A percentile compares a stretch with the other conserved stretches of the same genome.
phyloP scores from a whole-genome alignment of 371 early-diverging fungal species.

The Thermomucor indicae-seudaticae region DNA sequence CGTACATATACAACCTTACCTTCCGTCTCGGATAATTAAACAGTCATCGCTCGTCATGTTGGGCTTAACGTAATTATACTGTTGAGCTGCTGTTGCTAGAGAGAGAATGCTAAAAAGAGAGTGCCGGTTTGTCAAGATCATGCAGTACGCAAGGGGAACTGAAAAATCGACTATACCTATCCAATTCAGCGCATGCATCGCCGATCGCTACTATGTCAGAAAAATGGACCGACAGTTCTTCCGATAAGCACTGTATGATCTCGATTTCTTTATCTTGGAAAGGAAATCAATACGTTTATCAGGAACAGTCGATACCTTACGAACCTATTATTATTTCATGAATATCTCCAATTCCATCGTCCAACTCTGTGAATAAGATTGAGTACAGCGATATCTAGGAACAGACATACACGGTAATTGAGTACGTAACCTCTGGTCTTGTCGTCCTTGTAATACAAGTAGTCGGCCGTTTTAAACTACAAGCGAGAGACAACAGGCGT shows the following conservation, averaged over 20 bases:
- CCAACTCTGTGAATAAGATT: constrained; percentile 48
- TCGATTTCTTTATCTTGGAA: constrained; percentile 67
- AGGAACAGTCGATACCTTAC: constrained; percentile 12
- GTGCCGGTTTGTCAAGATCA: neutral
- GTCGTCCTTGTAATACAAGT: constrained; percentile 69
- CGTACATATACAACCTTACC: constrained; percentile 30
- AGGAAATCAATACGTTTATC: neutral
- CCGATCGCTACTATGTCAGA: constrained; percentile 29
- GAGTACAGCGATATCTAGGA: neutral
- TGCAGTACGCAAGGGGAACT: too few relatives aligned
- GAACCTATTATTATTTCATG: constrained; percentile 65
- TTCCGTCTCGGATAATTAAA: constrained; percentile 55
- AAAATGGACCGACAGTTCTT: constrained; percentile 38
- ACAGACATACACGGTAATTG: neutral
- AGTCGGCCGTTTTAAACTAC: constrained; percentile 68
- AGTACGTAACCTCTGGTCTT: constrained; percentile 50
- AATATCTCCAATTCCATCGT: constrained; percentile 71
- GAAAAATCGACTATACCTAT: constrained; percentile 51
- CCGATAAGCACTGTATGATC: constrained; percentile 62
- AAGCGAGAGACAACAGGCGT: neutral
- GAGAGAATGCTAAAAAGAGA: constrained; percentile 50
- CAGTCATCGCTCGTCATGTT: constrained; percentile 44
- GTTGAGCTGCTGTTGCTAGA: constrained; percentile 55
- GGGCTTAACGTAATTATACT: constrained; percentile 56
- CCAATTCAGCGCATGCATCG: constrained; percentile 59